Base-by-base conservation (phyloP, 2,329 filamentous ascomycete species). In the Scleromitrula shiraiana region DNA sequence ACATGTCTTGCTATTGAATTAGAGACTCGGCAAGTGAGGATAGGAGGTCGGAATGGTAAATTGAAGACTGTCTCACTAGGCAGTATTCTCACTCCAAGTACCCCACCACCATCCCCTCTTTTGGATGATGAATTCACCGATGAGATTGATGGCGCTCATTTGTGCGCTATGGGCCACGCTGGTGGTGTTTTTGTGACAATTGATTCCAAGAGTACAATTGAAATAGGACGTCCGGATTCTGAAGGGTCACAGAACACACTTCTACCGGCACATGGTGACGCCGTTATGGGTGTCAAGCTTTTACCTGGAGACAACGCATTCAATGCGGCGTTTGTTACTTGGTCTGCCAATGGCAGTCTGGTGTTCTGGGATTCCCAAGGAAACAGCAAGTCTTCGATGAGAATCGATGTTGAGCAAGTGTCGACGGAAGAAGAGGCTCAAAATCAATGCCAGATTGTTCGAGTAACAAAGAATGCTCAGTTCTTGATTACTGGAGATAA, bases 401-500 rank as follows among this genome's bases (percentile, higher is more conserved):
- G 77, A 33, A 74, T 94, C 10, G 74, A 82, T 4, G 68, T 96
- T 5, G 88, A 94, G 50, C 79, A 84, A 52, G 61, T 68, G 4
- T 67, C 70, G 39, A 75, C 49, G 7, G 64, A 82, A 14, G 61
- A 73, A 33, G 77, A 79, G 9, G 57, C 68, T 1, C 56, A 65
- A 7, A 85, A 85, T 55, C 78, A 83, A 56, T 68, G 83, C 41
- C 75, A 75, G 4, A 74, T 76, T 54, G 75, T 80, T 36, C 71
- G 73, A 49, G 74, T 82, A 14, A 82, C 82, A 1, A 70, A 72
- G 22, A 72, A 78, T 32, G 82, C 78, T 26, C 75, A 76, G 37
- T 74, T 82, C 36, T 78, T 97, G 52, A 76, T 90, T n/a, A 80
- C 85, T 3, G 91, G 89, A 5, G 93, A 98, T 66, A 88, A 82